phyloP scores from a whole-genome alignment of 208 protist species.

The Herpetomonas samuelpessoai region DNA sequence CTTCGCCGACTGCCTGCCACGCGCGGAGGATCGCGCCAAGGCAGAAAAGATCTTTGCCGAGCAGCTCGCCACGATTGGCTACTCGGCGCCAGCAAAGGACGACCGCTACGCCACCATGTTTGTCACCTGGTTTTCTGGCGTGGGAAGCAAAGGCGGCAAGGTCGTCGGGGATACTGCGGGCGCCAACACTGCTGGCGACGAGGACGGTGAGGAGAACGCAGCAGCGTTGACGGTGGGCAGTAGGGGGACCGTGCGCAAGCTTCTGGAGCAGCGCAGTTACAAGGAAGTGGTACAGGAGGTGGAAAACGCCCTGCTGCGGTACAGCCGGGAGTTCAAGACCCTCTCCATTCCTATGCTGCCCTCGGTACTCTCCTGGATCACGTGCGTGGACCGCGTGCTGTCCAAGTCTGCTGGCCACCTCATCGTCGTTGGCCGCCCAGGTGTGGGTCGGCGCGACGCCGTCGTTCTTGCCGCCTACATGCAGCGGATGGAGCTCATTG shows the following conservation, averaged over 20 bases:
- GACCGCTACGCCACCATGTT: slow-evolving; percentile 80
- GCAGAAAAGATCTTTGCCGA: slow-evolving; percentile 77
- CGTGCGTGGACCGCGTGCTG: slow-evolving; percentile 91
- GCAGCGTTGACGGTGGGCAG: background rate
- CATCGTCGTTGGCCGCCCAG: slow-evolving; percentile 92
- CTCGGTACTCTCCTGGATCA: slow-evolving; percentile 88
- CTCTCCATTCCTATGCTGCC: slow-evolving; percentile 92
- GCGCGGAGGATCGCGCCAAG: slow-evolving; percentile 57
- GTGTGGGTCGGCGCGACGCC: slow-evolving; percentile 86
- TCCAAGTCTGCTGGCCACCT: slow-evolving; percentile 81
- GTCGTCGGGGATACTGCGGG: slow-evolving; percentile 43
- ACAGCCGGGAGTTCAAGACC: slow-evolving; percentile 94
- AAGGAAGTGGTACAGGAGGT: slow-evolving; percentile 72
- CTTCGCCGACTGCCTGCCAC: slow-evolving; percentile 93
- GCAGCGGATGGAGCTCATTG: slow-evolving; percentile 81
- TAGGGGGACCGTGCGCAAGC: slow-evolving; percentile 8
- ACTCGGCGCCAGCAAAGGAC: slow-evolving; percentile 66
- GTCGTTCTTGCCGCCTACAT: slow-evolving; percentile 84
- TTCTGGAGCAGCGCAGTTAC: slow-evolving; percentile 72
- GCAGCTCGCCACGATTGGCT: slow-evolving; percentile 83
- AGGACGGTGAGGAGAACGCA: background rate
- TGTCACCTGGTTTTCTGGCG: slow-evolving; percentile 82
- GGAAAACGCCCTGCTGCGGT: slow-evolving; percentile 85
- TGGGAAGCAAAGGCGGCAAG: slow-evolving; percentile 13
- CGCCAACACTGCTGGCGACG: background rate